These are phyloP conservation scores for Claviceps africana DNA, from an alignment of 2,329 filamentous ascomycete species.

Conservation along the genomic window DNA sequence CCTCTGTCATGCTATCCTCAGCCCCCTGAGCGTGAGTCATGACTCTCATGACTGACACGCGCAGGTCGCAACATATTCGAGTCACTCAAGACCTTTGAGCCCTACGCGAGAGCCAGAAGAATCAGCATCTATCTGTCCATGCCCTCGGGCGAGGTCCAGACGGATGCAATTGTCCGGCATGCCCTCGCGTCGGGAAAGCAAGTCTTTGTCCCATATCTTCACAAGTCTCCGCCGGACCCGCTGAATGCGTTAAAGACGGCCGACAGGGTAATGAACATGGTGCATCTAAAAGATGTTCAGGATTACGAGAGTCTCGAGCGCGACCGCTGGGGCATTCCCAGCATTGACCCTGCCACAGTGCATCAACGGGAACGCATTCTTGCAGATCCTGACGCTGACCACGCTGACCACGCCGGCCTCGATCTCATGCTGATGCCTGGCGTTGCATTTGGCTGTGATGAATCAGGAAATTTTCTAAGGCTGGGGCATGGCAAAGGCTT, in stretches of 20 bases:
- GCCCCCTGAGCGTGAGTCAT: too few species aligned
- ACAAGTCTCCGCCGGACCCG: slow-evolving; percentile 38
- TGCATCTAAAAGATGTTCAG: slow-evolving; percentile 54
- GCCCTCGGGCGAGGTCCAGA: slow-evolving; percentile 77
- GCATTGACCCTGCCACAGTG: slow-evolving; percentile 53
- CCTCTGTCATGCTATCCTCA: neutral
- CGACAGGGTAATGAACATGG: slow-evolving; percentile 79
- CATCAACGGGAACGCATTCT: slow-evolving; percentile 57
- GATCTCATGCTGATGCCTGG: slow-evolving; percentile 87
- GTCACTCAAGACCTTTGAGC: slow-evolving; percentile 49
- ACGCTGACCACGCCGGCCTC: slow-evolving; percentile 37
- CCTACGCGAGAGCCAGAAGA: slow-evolving; percentile 60
- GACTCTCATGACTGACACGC: slow-evolving; percentile 11
- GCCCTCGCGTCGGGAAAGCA: slow-evolving; percentile 65
- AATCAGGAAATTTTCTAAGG: slow-evolving; percentile 46
- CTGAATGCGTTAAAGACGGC: slow-evolving; percentile 39
- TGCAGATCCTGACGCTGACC: slow-evolving; percentile 38
- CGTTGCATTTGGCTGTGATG: slow-evolving; percentile 68
- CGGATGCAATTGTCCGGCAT: slow-evolving; percentile 65
- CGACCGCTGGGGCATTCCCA: slow-evolving; percentile 94
- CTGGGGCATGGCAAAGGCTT: slow-evolving; percentile 93
- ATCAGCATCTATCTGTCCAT: slow-evolving; percentile 90
- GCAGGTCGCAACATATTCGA: slow-evolving; percentile 53
- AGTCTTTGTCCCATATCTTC: slow-evolving; percentile 85
- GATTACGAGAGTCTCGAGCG: slow-evolving; percentile 66